A percentile compares a stretch with the other conserved stretches of the same genome.
Evolutionary conservation across 192 early-diverging fungal species (phyloP).

Genomic region (Umbelopsis sp.): DNA sequence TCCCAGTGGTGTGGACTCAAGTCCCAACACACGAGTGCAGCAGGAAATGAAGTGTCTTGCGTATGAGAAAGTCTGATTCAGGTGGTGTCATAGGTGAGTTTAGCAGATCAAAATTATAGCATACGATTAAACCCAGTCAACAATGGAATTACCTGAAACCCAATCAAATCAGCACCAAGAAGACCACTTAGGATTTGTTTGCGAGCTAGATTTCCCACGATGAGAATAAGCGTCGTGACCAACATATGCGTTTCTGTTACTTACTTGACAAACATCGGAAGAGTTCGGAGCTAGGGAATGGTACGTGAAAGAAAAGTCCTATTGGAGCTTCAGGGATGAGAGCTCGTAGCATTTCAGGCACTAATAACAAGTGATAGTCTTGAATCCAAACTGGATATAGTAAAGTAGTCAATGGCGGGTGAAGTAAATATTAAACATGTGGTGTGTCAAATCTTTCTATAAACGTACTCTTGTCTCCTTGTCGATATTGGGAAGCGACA

Average conservation of each 20-base stretch:
- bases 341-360: constrained; percentile 85
- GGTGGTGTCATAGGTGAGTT: not conserved
- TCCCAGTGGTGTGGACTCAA: constrained; percentile 88
- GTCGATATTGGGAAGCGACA: constrained; percentile 69
- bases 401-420: constrained; percentile 5
- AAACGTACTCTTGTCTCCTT: constrained; percentile 76
- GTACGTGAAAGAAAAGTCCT: constrained; percentile 95
- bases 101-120: not conserved
- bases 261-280: constrained; percentile 87
- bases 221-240: not conserved
- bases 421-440: not conserved
- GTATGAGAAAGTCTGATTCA: constrained; percentile 85
- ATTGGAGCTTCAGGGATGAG: constrained; percentile 80
- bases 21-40: constrained; percentile 92
- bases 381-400: constrained; percentile 92
- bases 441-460: not conserved
- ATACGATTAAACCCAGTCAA: not conserved
- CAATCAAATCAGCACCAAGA: constrained; percentile 90
- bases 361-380: constrained; percentile 94
- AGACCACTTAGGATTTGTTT: constrained; percentile 85
- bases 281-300: constrained; percentile 95
- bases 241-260: not conserved
- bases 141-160: constrained; percentile 71
- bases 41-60: constrained; percentile 90
- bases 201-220: constrained; percentile 52